Base-by-base conservation (phyloP, 1,284 basidiomycete species). In the Irpex sp. region DNA sequence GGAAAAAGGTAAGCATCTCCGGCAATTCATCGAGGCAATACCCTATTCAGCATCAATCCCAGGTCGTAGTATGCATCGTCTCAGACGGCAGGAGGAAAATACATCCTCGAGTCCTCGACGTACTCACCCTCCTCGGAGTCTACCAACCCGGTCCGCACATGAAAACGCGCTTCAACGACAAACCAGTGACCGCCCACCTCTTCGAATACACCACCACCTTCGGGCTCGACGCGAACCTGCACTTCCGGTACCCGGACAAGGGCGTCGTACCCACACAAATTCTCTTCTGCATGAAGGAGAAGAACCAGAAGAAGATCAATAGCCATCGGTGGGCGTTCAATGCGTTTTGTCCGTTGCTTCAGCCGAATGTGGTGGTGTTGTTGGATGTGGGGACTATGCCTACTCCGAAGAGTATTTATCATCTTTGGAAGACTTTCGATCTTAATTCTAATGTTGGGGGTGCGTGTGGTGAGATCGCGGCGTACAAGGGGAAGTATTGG, bases 121-220 rank as follows among this genome's bases (percentile, higher is more conserved):
- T 94, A 71, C 83, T 93, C n/a, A 89, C 90, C 1, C 81, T 91
- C 5, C 81, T 93, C 5, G 91, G 92, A 9, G 88, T 92, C 47
- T 93, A 91, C 69, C 91, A 92, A 71, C 83, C 83, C 4, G 86
- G 85, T 6, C 91, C 92, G 59, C 86, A 88, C 70, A 98, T 97
- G 88, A 94, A 94, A 73, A 96, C 94, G 74, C 84, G 83, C 70
- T 89, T 98, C 69, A 92, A 96, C 73, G 88, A 90, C 62, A 89
- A 92, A 69, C 85, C 90, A 31, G 95, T 98, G 11, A 92, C 93
- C 1, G 95, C 95, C 1, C 97, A 99, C 78, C 74, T 98, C 19
- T 99, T 96, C 75, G 97, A 99, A 77, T 95, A 95, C 72, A 98
- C 96, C 0, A 93, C 96, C 0, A 92, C 93, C 47, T 95, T 98